phyloP scores from a whole-genome alignment of 2,329 filamentous ascomycete species.

The Fusarium goolgardi region DNA sequence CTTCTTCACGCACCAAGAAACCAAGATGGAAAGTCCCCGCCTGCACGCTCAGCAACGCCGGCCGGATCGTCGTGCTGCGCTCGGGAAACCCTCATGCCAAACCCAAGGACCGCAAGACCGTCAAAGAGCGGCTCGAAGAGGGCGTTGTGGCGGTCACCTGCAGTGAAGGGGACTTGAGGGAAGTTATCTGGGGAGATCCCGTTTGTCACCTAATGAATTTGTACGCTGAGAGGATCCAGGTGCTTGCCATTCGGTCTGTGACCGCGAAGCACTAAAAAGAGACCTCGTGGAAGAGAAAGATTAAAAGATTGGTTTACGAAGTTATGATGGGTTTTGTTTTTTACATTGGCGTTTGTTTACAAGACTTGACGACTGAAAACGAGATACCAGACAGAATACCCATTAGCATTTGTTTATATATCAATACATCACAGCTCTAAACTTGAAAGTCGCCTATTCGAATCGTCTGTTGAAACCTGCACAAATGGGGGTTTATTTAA shows the following conservation, averaged over 20 bases:
- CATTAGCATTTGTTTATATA: constrained; percentile 1
- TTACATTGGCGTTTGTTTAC: constrained; percentile 29
- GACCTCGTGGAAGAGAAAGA: neutral
- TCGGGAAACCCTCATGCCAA: constrained; percentile 56
- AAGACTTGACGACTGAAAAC: constrained; percentile 25
- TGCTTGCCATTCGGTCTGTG: constrained; percentile 71
- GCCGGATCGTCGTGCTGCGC: constrained; percentile 74
- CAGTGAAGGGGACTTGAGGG: constrained; percentile 74
- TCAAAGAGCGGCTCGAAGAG: constrained; percentile 63
- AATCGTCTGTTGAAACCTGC: neutral
- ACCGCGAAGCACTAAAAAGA: constrained; percentile 37
- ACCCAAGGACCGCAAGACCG: constrained; percentile 59
- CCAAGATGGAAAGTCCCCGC: constrained; percentile 74
- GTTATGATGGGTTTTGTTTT: constrained; percentile 11
- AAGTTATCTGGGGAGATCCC: constrained; percentile 83
- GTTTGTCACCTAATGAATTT: constrained; percentile 83
- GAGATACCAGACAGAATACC: constrained; percentile 29
- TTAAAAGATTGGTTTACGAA: constrained; percentile 15
- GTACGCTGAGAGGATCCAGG: constrained; percentile 78
- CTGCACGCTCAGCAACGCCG: constrained; percentile 75
- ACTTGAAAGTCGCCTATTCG: neutral
- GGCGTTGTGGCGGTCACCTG: constrained; percentile 76
- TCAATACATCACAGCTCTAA: constrained; percentile 4
- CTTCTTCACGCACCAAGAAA: constrained; percentile 34
- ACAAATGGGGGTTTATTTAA: neutral